These are phyloP conservation scores for Hanseniaspora jakobsenii DNA, from an alignment of 805 yeast genomes.

Conservation along the genomic window DNA sequence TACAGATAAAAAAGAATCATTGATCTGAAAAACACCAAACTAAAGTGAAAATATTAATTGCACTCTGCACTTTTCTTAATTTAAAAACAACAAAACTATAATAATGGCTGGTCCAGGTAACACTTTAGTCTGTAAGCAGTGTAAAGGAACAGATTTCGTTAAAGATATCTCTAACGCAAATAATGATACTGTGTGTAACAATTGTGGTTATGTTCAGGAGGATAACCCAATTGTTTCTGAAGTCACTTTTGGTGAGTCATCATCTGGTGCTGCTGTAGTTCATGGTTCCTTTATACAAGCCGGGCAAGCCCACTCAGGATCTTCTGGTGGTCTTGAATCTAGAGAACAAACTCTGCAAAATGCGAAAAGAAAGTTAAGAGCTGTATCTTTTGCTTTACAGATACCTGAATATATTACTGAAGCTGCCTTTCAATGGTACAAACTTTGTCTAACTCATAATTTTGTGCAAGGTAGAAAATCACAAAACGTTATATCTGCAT, in stretches of 20 bases:
- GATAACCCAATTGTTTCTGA: constrained; percentile 93
- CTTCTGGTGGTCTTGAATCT: constrained; percentile 59
- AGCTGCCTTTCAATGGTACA: constrained; percentile 81
- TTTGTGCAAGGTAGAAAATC: constrained; percentile 96
- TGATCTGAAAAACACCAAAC: not conserved
- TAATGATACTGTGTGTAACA: constrained; percentile 65
- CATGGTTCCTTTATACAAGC: constrained; percentile 89
- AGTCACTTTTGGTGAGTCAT: constrained; percentile 83
- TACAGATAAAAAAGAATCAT: too few relatives aligned
- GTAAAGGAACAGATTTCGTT: constrained; percentile 41
- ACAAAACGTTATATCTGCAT: constrained; percentile 89
- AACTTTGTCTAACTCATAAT: constrained; percentile 69
- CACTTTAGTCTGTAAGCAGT: constrained; percentile 30
- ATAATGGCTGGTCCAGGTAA: constrained; percentile 2
- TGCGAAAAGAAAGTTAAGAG: constrained; percentile 66
- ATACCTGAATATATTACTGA: constrained; percentile 80
- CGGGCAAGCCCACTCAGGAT: constrained; percentile 68
- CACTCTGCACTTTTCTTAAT: not conserved
- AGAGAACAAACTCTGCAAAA: constrained; percentile 80
- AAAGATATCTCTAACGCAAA: constrained; percentile 48
- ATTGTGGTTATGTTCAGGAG: constrained; percentile 79
- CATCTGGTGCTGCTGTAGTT: constrained; percentile 89
- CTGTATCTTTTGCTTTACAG: constrained; percentile 63
- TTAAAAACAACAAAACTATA: not conserved
- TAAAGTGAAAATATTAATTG: not conserved